phyloP scores from a whole-genome alignment of 2,329 filamentous ascomycete species.

The Ophiostoma ulmi region DNA sequence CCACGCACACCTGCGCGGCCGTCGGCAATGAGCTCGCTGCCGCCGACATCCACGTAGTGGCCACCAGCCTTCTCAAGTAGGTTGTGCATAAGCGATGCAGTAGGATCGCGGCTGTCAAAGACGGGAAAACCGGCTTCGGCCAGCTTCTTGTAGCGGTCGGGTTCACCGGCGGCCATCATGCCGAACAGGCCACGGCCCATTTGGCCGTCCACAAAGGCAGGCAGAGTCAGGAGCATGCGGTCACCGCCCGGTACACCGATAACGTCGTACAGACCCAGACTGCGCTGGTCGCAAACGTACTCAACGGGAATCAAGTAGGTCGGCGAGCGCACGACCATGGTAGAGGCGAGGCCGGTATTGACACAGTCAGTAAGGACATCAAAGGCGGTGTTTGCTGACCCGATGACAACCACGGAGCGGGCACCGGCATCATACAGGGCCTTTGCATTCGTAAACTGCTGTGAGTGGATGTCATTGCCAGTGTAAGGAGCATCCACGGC shows the following conservation, averaged over 20 bases:
- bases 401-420: neutral
- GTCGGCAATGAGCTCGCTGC: neutral
- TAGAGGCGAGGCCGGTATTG: neutral
- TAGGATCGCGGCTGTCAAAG: neutral
- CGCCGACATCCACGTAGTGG: slow-evolving; percentile 1
- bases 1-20: neutral
- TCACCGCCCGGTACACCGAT: neutral
- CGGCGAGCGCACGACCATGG: slow-evolving; percentile 9
- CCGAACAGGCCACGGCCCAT: neutral
- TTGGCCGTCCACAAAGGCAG: neutral
- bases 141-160: slow-evolving; percentile 1
- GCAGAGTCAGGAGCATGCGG: slow-evolving; percentile 1
- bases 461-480: neutral
- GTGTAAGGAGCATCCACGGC: neutral
- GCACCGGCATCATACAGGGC: neutral
- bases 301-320: neutral
- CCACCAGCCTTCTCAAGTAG: neutral
- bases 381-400: slow-evolving; percentile 1
- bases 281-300: slow-evolving; percentile 1
- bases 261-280: neutral
- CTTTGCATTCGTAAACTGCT: neutral
- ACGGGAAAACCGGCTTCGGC: neutral
- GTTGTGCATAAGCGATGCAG: slow-evolving; percentile 4
- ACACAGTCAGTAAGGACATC: neutral
- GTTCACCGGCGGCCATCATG: neutral